Percentiles rank a stretch among this genome's conserved stretches.
Evolutionary conservation across 495 filamentous ascomycete genomes (phyloP).

Genomic region (Trichoderma asperelloides): DNA sequence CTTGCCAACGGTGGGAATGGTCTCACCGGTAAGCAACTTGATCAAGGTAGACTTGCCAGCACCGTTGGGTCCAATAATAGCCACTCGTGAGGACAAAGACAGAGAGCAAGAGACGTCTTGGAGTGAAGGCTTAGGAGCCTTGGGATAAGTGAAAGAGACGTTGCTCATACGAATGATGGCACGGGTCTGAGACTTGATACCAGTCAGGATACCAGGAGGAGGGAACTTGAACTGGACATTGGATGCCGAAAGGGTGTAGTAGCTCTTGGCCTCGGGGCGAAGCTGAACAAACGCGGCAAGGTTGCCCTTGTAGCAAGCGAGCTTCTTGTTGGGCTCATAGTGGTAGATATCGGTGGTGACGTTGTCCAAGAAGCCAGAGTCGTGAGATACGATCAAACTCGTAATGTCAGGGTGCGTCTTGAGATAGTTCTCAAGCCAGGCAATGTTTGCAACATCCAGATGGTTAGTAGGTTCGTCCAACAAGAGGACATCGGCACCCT

Average conservation of each 20-base stretch:
- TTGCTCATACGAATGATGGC: constrained; percentile 93
- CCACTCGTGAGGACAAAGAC: constrained; percentile 81
- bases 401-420: constrained; percentile 96
- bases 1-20: constrained; percentile 73
- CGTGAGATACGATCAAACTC: constrained; percentile 93
- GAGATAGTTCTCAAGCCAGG: constrained; percentile 91
- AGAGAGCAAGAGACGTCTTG: constrained; percentile 76
- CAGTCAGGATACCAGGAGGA: constrained; percentile 83
- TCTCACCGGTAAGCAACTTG: constrained; percentile 94
- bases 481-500: constrained; percentile 87
- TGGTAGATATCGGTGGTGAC: constrained; percentile 99
- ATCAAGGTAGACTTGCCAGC: constrained; percentile 98
- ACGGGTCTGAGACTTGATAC: constrained; percentile 89
- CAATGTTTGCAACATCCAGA: constrained; percentile 90
- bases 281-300: constrained; percentile 84
- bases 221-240: constrained; percentile 97
- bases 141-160: constrained; percentile 84
- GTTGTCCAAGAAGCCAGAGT: constrained; percentile 92
- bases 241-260: constrained; percentile 91
- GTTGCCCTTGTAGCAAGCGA: constrained; percentile 90
- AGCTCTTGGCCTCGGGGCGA: constrained; percentile 94
- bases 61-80: constrained; percentile 95
- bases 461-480: constrained; percentile 99
- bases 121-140: constrained; percentile 77
- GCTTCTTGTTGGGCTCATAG: constrained; percentile 91